Conservation (phyloP, 208 protist species). For the Acanthamoeba castellanii region DNA sequence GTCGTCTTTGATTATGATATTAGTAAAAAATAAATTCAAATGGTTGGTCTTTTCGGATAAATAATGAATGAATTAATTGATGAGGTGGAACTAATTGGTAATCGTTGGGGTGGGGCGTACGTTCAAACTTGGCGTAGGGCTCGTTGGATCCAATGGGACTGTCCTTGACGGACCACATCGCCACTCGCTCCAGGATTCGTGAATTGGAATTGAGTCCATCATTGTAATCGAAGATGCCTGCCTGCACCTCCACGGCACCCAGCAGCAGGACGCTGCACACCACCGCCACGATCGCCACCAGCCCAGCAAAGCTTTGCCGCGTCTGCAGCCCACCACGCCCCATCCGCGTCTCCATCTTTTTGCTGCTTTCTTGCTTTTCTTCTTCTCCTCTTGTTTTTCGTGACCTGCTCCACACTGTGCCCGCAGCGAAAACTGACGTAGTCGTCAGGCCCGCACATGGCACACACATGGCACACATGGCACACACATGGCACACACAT, state of each 20-base stretch:
- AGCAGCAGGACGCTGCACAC: background rate
- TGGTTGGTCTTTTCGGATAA: background rate
- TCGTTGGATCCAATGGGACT: background rate
- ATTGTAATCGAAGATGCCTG: constrained; percentile 44
- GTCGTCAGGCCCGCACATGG: too few species aligned
- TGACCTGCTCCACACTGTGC: too few species aligned
- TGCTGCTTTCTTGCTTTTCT: too few species aligned
- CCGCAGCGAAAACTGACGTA: too few species aligned
- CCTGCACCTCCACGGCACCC: background rate
- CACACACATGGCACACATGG: too few species aligned
- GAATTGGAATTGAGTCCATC: background rate
- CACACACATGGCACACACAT: too few species aligned
- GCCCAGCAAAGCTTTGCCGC: too few species aligned
- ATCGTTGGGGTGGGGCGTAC: background rate
- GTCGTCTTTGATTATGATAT: background rate
- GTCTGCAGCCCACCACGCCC: too few species aligned
- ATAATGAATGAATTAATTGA: background rate
- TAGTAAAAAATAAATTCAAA: background rate
- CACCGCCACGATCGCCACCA: background rate
- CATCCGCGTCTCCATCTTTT: too few species aligned
- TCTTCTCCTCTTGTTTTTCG: too few species aligned
- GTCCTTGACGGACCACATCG: constrained; percentile 62
- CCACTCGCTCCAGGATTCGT: constrained; percentile 19
- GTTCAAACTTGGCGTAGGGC: constrained; percentile 46
- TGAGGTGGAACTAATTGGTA: background rate